These are phyloP conservation scores for Schrenkiella parvula DNA, from an alignment of 345 rosid species.

Conservation along the genomic window DNA sequence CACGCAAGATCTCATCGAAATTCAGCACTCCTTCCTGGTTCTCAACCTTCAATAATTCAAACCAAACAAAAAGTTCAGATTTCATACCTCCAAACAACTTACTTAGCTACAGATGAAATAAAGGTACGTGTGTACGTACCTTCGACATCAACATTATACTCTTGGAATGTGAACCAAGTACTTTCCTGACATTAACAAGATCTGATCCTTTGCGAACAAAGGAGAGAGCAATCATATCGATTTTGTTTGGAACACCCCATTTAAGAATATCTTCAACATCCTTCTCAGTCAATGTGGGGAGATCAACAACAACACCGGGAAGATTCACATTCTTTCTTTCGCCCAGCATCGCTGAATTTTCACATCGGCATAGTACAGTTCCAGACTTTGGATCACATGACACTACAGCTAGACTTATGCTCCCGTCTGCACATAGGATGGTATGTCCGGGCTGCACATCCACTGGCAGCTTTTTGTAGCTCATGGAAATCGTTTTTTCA, in stretches of 20 bases:
- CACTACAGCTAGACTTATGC: slow-evolving; percentile 11
- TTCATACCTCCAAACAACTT: not conserved
- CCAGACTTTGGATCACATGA: slow-evolving; percentile 5
- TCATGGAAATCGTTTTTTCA: slow-evolving; percentile 15
- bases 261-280: slow-evolving; percentile 13
- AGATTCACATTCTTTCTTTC: slow-evolving; percentile 24
- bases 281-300: slow-evolving; percentile 14
- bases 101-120: not conserved
- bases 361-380: slow-evolving; percentile 8
- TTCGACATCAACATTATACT: slow-evolving; percentile 12
- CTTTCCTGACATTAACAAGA: slow-evolving; percentile 20
- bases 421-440: slow-evolving; percentile 20
- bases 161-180: slow-evolving; percentile 13
- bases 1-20: slow-evolving; percentile 15
- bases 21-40: slow-evolving; percentile 22
- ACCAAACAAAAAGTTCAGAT: not conserved
- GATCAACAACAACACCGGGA: slow-evolving; percentile 21
- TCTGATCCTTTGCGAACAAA: slow-evolving; percentile 20
- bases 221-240: slow-evolving; percentile 17
- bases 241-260: slow-evolving; percentile 18
- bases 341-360: slow-evolving; percentile 15
- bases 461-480: slow-evolving; percentile 20
- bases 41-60: not conserved
- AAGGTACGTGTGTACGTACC: not conserved
- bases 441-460: slow-evolving; percentile 15